Evolutionary conservation across 2,329 filamentous ascomycete genomes (phyloP).

Genomic region (Aspergillus sp.): DNA sequence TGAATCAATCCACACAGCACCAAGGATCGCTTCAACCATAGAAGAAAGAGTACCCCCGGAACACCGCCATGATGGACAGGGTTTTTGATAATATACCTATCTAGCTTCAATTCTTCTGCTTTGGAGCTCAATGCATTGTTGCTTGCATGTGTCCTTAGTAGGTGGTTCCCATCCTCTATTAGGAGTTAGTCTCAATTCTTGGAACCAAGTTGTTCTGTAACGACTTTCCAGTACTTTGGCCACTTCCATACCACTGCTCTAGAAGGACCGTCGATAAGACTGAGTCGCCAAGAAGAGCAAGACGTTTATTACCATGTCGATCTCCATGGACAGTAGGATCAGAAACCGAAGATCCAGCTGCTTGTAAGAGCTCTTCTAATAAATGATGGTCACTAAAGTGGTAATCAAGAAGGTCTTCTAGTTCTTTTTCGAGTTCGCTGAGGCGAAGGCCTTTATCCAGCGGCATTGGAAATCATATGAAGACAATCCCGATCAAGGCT

Average conservation of each 20-base stretch:
- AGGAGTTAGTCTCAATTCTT: not conserved
- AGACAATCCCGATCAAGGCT: constrained; percentile 10
- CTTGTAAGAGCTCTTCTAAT: constrained; percentile 1
- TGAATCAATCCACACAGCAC: no score
- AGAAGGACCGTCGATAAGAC: not conserved
- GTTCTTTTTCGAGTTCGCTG: no score
- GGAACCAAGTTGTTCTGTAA: not conserved
- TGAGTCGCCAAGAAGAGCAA: constrained; percentile 1
- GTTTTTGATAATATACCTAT: not conserved
- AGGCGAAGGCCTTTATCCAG: constrained; percentile 28
- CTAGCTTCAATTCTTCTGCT: not conserved
- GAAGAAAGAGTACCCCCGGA: no score
- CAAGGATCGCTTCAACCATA: no score
- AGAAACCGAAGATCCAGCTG: constrained; percentile 1
- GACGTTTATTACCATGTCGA: constrained; percentile 1
- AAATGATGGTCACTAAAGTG: not conserved
- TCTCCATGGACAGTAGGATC: not conserved
- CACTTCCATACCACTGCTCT: not conserved
- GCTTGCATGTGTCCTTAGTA: not conserved
- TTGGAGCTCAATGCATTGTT: not conserved
- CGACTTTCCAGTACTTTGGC: constrained; percentile 1
- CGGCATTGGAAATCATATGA: constrained; percentile 14
- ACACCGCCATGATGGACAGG: not conserved
- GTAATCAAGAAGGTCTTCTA: not conserved
- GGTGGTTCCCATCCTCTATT: not conserved